Conservation (phyloP, 441 rosid species). For the Bocquillonia castaneifolia region DNA sequence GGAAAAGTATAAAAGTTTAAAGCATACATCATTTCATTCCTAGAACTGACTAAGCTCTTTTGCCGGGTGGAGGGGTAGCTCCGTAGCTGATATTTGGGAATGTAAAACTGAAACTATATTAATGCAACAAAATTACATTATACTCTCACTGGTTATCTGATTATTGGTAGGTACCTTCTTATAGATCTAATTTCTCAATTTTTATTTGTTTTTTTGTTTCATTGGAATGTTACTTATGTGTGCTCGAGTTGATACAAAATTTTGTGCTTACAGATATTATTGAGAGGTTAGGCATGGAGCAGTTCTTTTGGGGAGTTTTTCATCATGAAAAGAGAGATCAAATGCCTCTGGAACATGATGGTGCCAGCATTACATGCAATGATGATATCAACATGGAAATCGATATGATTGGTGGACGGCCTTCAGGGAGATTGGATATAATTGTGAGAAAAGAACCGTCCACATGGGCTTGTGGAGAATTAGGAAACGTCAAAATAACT, state of each 20-base stretch:
- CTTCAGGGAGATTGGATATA: constrained; percentile 23
- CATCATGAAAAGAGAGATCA: constrained; percentile 16
- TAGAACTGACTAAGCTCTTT: no score
- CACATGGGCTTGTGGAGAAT: neutral
- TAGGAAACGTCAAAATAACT: neutral
- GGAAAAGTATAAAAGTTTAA: no score
- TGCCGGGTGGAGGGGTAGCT: no score
- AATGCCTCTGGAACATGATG: constrained; percentile 4
- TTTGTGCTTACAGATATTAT: constrained; percentile 27
- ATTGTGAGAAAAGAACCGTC: constrained; percentile 21
- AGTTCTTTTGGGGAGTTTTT: constrained; percentile 46
- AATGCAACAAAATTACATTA: no score
- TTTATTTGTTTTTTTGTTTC: neutral
- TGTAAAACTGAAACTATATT: no score
- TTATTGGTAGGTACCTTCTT: no score
- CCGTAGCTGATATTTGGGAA: no score
- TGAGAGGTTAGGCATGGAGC: constrained; percentile 11
- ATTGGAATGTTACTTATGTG: neutral
- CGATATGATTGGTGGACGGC: constrained; percentile 38
- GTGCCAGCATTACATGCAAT: constrained; percentile 4
- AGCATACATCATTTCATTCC: no score
- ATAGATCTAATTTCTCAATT: no score
- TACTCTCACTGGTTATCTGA: no score
- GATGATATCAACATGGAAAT: constrained; percentile 33
- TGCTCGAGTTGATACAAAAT: neutral